Conservation (phyloP, 202 grass and related monocot species). For the Bolboschoenoplectus hybrid region DNA sequence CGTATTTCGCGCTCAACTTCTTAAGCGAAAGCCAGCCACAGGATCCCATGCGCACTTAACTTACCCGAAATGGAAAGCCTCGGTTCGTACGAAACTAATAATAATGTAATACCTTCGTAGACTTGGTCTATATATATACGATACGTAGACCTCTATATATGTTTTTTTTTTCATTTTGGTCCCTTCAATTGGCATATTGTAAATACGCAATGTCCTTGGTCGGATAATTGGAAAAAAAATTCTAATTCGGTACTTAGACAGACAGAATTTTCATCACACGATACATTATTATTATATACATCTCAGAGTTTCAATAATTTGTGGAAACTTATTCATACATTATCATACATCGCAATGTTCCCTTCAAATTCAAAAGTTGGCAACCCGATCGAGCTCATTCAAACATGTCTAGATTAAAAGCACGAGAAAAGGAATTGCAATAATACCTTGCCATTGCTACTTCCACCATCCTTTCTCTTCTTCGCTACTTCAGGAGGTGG, state of each 20-base stretch:
- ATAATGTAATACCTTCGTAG: background rate
- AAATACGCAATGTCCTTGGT: background rate
- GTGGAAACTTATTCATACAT: background rate
- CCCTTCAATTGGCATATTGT: background rate
- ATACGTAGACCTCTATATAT: background rate
- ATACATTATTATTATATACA: background rate
- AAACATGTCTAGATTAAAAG: background rate
- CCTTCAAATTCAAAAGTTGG: background rate
- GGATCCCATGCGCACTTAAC: conserved; percentile 1
- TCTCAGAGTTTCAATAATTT: background rate
- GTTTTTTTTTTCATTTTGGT: background rate
- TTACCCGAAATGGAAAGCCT: conserved; percentile 21
- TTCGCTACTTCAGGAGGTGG: conserved; percentile 2
- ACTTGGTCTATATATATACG: background rate
- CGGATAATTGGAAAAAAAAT: background rate
- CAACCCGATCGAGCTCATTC: background rate
- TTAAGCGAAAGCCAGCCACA: background rate
- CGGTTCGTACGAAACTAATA: background rate
- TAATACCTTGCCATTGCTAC: conserved; percentile 56
- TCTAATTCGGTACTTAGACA: background rate
- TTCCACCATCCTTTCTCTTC: conserved; percentile 51
- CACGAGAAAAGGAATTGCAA: background rate
- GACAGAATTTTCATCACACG: background rate
- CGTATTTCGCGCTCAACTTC: too few relatives aligned
- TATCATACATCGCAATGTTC: background rate